phyloP scores from a whole-genome alignment of 371 early-diverging fungal genomes.

The Mucor irregularis region DNA sequence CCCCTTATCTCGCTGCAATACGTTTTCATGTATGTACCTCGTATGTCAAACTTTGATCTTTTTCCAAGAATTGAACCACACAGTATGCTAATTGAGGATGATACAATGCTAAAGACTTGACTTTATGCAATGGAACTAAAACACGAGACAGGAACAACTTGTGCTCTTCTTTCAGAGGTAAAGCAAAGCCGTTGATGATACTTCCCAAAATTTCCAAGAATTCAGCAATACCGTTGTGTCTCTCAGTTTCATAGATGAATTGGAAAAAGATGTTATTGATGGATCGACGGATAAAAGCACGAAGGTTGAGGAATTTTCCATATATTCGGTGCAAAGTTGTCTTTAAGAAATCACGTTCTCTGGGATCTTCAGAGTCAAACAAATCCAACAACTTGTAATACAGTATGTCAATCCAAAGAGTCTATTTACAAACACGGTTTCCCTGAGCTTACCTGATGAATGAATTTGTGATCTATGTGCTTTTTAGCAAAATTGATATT shows the following conservation, averaged over 20 bases:
- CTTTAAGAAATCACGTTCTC: slow-evolving; percentile 94
- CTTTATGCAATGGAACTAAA: slow-evolving; percentile 92
- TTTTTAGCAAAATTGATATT: slow-evolving; percentile 92
- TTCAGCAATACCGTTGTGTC: slow-evolving; percentile 95
- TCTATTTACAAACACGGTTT: background rate
- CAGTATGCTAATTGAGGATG: slow-evolving; percentile 96
- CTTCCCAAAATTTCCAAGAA: slow-evolving; percentile 94
- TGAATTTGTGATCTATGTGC: slow-evolving; percentile 91
- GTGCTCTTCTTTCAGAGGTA: slow-evolving; percentile 96
- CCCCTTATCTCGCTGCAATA: background rate
- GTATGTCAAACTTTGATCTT: slow-evolving; percentile 85
- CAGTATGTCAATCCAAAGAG: background rate
- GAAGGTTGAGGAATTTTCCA: slow-evolving; percentile 92
- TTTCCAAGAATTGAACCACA: slow-evolving; percentile 95
- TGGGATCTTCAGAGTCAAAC: slow-evolving; percentile 95
- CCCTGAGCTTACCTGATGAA: slow-evolving; percentile 64
- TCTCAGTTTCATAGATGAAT: slow-evolving; percentile 92
- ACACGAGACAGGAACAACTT: slow-evolving; percentile 88
- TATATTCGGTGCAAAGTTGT: slow-evolving; percentile 96
- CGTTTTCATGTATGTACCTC: slow-evolving; percentile 64
- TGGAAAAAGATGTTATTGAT: slow-evolving; percentile 96
- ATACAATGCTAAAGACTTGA: slow-evolving; percentile 84
- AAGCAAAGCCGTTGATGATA: slow-evolving; percentile 96
- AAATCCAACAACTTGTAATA: slow-evolving; percentile 88
- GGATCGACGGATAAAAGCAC: slow-evolving; percentile 93